Evolutionary conservation across 2,329 filamentous ascomycete genomes (phyloP).

Genomic region (Colletotrichum sp.): DNA sequence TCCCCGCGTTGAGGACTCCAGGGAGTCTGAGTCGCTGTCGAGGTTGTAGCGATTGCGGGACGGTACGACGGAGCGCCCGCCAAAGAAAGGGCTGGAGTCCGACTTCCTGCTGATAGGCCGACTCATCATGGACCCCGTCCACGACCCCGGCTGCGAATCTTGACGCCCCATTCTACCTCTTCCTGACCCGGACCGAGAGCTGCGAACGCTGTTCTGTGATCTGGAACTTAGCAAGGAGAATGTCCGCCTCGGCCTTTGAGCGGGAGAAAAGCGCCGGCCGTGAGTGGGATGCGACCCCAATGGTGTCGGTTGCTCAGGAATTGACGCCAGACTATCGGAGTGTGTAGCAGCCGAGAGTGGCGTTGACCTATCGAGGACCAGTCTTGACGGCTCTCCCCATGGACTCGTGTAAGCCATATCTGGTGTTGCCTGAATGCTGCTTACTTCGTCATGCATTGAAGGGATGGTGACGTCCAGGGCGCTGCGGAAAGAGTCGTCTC

Average conservation of each 20-base stretch:
- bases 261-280: slow-evolving; percentile 12
- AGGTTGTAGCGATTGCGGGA: slow-evolving; percentile 11
- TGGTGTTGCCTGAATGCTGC: slow-evolving; percentile 27
- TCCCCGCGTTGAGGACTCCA: not conserved
- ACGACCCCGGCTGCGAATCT: slow-evolving; percentile 9
- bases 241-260: not conserved
- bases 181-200: slow-evolving; percentile 4
- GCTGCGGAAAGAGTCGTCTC: slow-evolving; percentile 29
- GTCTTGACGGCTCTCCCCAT: slow-evolving; percentile 15
- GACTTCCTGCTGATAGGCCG: slow-evolving; percentile 22
- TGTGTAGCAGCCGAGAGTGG: not conserved
- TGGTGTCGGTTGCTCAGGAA: slow-evolving; percentile 15
- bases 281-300: slow-evolving; percentile 13
- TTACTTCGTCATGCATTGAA: slow-evolving; percentile 15
- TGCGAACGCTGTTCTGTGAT: slow-evolving; percentile 1
- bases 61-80: slow-evolving; percentile 19
- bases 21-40: slow-evolving; percentile 15
- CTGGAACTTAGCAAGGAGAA: not conserved
- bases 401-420: slow-evolving; percentile 24
- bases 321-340: slow-evolving; percentile 18
- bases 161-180: slow-evolving; percentile 7
- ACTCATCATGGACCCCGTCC: slow-evolving; percentile 3
- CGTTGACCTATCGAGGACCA: not conserved
- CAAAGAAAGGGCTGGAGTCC: slow-evolving; percentile 22
- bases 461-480: slow-evolving; percentile 33